Percentiles rank a stretch among this genome's conserved stretches.
Conservation (phyloP, 805 yeast species). For the Kluyveromyces nonfermentans region DNA sequence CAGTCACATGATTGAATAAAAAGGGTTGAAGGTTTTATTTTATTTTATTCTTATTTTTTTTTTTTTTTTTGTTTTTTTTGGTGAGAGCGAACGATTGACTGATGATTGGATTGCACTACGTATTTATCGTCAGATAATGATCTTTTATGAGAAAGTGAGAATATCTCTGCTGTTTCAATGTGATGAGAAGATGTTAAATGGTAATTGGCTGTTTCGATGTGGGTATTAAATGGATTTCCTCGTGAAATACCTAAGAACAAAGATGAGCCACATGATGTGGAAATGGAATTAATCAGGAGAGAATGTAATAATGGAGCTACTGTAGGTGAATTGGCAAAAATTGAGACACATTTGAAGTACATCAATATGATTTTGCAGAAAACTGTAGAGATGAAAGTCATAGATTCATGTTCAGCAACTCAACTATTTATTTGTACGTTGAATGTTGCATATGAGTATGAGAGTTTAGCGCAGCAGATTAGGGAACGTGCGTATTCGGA, state of each 20-base stretch:
- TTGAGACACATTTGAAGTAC: slow-evolving; percentile 7
- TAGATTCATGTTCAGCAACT: slow-evolving; percentile 3
- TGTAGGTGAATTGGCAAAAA: background rate
- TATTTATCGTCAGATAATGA: no score
- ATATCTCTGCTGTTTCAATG: no score
- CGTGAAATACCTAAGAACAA: background rate
- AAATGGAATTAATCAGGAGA: background rate
- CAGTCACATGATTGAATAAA: no score
- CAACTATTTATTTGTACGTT: slow-evolving; percentile 9
- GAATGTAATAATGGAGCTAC: background rate
- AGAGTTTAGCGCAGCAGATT: slow-evolving; percentile 15
- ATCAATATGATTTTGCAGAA: slow-evolving; percentile 5
- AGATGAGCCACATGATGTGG: background rate
- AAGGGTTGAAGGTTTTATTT: no score
- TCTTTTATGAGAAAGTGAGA: no score
- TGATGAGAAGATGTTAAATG: no score
- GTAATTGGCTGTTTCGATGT: no score
- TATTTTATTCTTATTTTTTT: no score
- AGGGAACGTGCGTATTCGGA: slow-evolving; percentile 20
- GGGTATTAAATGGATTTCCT: background rate
- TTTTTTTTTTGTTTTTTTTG: no score
- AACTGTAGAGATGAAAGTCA: background rate
- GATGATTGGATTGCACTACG: no score
- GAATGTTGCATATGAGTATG: slow-evolving; percentile 15
- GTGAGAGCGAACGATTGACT: no score